Evolutionary conservation across 257 asterid genomes (phyloP).

Genomic region (Solanum clarkiae): DNA sequence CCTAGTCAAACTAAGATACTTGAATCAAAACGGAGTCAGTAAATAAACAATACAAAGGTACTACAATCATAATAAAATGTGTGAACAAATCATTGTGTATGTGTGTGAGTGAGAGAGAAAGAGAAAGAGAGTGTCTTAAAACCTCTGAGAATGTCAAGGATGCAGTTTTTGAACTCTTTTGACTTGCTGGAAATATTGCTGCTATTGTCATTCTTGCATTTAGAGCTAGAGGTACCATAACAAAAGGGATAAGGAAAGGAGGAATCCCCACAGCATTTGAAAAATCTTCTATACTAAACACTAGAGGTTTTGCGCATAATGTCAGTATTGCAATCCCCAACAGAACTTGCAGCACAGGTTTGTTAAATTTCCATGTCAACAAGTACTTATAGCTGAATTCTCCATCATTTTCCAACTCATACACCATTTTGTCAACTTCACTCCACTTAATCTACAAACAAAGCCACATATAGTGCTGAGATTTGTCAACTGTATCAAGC

Average conservation of each 20-base stretch:
- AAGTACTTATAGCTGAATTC: not conserved
- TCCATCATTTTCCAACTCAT: constrained; percentile 11
- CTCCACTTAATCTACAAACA: constrained; percentile 27
- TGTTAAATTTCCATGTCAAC: constrained; percentile 12
- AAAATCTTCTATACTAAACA: constrained; percentile 23
- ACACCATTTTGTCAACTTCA: constrained; percentile 20
- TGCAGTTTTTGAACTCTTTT: constrained; percentile 32
- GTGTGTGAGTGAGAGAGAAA: not conserved
- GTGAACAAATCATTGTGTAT: not conserved
- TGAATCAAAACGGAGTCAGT: not conserved
- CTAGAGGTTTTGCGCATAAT: constrained; percentile 41
- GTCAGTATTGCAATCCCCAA: constrained; percentile 35
- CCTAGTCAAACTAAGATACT: not conserved
- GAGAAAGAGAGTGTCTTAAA: constrained; percentile 1
- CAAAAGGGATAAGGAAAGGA: constrained; percentile 46
- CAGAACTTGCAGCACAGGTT: constrained; percentile 20
- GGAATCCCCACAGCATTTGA: constrained; percentile 31
- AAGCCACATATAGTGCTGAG: not conserved
- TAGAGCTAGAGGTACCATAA: constrained; percentile 40
- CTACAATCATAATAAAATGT: not conserved
- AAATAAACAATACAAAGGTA: not conserved
- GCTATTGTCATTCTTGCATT: constrained; percentile 32
- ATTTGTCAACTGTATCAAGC: not conserved
- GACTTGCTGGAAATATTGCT: constrained; percentile 45
- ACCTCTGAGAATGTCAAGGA: constrained; percentile 74